phyloP scores from a whole-genome alignment of 2,329 filamentous ascomycete species.

The Aspergillaceae sp. region DNA sequence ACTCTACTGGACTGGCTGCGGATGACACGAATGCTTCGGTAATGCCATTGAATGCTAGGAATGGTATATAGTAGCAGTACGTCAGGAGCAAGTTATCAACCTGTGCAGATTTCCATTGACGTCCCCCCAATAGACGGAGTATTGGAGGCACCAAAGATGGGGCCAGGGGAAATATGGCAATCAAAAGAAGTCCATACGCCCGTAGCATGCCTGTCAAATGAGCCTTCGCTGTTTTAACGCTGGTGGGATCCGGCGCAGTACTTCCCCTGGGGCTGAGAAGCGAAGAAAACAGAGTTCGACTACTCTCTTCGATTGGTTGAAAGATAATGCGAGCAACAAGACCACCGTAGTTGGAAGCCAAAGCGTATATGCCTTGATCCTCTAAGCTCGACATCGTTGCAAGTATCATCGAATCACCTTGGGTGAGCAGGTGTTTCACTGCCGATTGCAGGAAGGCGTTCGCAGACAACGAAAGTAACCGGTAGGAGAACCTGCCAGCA shows the following conservation, averaged over 20 bases:
- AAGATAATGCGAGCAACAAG: slow-evolving; percentile 81
- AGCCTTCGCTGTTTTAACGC: slow-evolving; percentile 20
- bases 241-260: slow-evolving; percentile 8
- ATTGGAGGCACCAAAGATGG: slow-evolving; percentile 67
- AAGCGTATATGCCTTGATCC: slow-evolving; percentile 82
- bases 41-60: slow-evolving; percentile 85
- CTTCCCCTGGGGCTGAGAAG: slow-evolving; percentile 48
- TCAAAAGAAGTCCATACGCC: slow-evolving; percentile 65
- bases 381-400: slow-evolving; percentile 65
- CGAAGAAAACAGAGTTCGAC: slow-evolving; percentile 79
- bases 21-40: slow-evolving; percentile 88
- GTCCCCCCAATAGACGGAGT: slow-evolving; percentile 66
- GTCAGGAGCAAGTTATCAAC: slow-evolving; percentile 64
- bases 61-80: slow-evolving; percentile 89
- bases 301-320: slow-evolving; percentile 91
- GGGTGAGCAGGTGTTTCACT: slow-evolving; percentile 87
- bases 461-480: slow-evolving; percentile 63
- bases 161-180: slow-evolving; percentile 60
- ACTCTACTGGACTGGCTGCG: slow-evolving; percentile 65
- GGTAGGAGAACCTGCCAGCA: slow-evolving; percentile 56
- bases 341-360: slow-evolving; percentile 91
- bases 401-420: slow-evolving; percentile 87
- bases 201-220: slow-evolving; percentile 49
- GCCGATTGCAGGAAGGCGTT: slow-evolving; percentile 81
- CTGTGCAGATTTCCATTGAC: slow-evolving; percentile 64